Evolutionary conservation across 768 basidiomycete species (phyloP).

Genomic region (Trametes elegans): DNA sequence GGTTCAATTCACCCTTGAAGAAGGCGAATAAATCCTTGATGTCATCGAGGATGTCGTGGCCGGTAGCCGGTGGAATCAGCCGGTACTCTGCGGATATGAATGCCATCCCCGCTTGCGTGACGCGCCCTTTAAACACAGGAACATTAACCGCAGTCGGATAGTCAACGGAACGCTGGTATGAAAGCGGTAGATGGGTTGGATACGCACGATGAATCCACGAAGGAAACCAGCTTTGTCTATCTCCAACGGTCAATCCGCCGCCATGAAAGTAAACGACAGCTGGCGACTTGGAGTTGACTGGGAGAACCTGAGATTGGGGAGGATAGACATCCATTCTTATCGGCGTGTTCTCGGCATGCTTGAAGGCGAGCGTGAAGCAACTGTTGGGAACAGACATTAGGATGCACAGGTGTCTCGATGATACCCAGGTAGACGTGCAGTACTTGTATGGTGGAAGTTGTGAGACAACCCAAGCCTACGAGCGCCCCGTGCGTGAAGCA

Average conservation of each 20-base stretch:
- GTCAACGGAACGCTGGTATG: not conserved
- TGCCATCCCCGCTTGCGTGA: conserved; percentile 44
- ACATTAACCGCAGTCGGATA: not conserved
- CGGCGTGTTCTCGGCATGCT: conserved; percentile 30
- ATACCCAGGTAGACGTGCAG: no score
- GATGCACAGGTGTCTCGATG: no score
- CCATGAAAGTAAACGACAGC: conserved; percentile 44
- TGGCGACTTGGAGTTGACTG: no score
- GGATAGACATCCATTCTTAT: conserved; percentile 42
- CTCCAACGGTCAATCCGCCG: conserved; percentile 61
- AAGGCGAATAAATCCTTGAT: conserved; percentile 55
- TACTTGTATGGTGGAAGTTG: no score
- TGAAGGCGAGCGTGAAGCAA: conserved; percentile 37
- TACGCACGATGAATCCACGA: conserved; percentile 56
- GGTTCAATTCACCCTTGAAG: conserved; percentile 31
- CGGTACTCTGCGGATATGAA: conserved; percentile 67
- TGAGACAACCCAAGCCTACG: no score
- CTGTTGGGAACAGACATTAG: not conserved
- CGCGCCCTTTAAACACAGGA: conserved; percentile 39
- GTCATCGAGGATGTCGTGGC: conserved; percentile 57
- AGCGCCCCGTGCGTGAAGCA: no score
- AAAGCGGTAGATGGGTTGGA: not conserved
- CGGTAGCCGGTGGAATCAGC: conserved; percentile 51
- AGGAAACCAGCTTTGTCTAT: conserved; percentile 61
- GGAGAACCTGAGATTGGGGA: no score